These are phyloP conservation scores for Fraxinus velutina DNA, from an alignment of 305 asterid genomes.

Conservation along the genomic window DNA sequence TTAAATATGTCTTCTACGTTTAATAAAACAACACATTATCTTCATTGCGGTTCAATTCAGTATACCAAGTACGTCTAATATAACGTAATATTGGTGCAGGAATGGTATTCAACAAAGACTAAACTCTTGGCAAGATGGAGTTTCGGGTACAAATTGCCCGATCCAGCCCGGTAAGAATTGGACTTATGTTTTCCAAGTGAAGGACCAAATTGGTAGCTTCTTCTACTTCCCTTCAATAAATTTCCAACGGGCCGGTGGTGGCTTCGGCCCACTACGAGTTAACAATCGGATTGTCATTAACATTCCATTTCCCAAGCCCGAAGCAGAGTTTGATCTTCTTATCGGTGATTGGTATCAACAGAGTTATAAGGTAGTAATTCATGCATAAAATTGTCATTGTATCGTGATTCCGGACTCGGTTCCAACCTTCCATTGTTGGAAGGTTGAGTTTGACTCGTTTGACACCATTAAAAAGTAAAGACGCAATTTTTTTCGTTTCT, in stretches of 20 bases:
- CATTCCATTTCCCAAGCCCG: constrained; percentile 62
- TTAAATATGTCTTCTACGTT: too few relatives aligned
- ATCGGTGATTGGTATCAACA: constrained; percentile 38
- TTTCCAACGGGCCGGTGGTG: constrained; percentile 74
- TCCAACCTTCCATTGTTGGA: not conserved
- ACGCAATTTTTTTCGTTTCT: not conserved
- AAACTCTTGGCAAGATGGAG: constrained; percentile 90
- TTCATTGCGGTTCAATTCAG: not conserved
- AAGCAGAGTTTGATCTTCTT: constrained; percentile 65
- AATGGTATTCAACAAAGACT: constrained; percentile 71
- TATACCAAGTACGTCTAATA: not conserved
- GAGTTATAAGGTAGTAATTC: constrained; percentile 15
- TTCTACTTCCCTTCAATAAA: constrained; percentile 61
- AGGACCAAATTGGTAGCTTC: constrained; percentile 79
- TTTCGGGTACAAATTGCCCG: constrained; percentile 72
- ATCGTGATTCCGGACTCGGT: not conserved
- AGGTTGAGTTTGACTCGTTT: not conserved
- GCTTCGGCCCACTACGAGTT: constrained; percentile 66
- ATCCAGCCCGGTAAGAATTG: constrained; percentile 55
- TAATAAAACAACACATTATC: not conserved
- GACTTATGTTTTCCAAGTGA: constrained; percentile 61
- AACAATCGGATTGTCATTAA: constrained; percentile 44
- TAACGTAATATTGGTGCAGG: constrained; percentile 34
- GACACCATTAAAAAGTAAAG: not conserved
- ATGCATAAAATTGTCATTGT: not conserved